Conservation (phyloP, 768 basidiomycete genomes). For the Dioszegia crocea region DNA sequence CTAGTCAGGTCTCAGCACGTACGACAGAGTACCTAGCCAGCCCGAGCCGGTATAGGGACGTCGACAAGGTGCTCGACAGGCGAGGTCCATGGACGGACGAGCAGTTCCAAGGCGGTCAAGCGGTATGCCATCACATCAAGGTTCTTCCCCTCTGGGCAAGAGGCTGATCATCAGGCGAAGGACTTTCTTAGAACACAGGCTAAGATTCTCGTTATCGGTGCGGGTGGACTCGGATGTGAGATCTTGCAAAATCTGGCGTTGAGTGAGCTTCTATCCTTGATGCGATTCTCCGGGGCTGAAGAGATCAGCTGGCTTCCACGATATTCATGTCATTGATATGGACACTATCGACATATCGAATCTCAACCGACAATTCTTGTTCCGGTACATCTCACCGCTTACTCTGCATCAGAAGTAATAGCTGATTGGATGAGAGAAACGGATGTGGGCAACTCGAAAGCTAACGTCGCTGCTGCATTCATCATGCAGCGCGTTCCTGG, state of each 20-base stretch:
- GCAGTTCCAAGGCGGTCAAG: constrained; percentile 70
- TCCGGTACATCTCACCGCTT: constrained; percentile 59
- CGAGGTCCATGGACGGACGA: constrained; percentile 87
- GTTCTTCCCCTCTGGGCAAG: not conserved
- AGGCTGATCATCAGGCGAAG: constrained; percentile 63
- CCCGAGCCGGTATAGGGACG: constrained; percentile 64
- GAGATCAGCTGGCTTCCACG: constrained; percentile 75
- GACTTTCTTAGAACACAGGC: constrained; percentile 73
- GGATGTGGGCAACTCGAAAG: constrained; percentile 92
- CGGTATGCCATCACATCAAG: constrained; percentile 54
- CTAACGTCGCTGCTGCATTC: constrained; percentile 88
- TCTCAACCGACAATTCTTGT: constrained; percentile 94
- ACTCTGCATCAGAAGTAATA: no score
- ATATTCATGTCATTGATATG: constrained; percentile 99
- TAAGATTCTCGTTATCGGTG: constrained; percentile 96
- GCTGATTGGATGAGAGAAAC: constrained; percentile 35
- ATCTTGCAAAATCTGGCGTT: constrained; percentile 93
- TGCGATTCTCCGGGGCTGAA: not conserved
- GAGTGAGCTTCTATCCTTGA: constrained; percentile 47
- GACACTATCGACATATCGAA: constrained; percentile 99
- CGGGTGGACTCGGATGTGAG: constrained; percentile 93
- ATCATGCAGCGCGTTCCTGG: constrained; percentile 95
- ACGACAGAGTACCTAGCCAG: constrained; percentile 13
- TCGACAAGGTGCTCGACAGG: constrained; percentile 79
- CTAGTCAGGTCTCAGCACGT: not conserved